Percentiles rank a stretch among this genome's conserved stretches.
Conservation (phyloP, 257 asterid species). For the Plantago ovata region DNA sequence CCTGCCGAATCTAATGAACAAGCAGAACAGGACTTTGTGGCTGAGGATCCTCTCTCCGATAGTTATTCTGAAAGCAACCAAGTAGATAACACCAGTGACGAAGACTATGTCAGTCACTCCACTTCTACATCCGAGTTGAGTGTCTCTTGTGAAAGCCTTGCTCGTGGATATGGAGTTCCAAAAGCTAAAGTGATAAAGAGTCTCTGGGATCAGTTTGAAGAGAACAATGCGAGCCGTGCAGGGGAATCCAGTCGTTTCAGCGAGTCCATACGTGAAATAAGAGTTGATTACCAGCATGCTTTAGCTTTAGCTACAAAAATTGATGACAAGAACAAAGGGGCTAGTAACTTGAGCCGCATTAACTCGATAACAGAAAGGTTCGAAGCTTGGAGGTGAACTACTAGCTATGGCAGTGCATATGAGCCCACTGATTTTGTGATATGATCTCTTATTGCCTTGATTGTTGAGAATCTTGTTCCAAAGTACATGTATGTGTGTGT, state of each 20-base stretch:
- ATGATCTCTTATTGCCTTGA: not conserved
- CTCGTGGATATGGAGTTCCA: slow-evolving; percentile 7
- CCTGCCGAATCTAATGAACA: slow-evolving; percentile 24
- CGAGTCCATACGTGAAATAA: slow-evolving; percentile 15
- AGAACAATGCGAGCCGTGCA: slow-evolving; percentile 18
- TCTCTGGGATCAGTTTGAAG: slow-evolving; percentile 12
- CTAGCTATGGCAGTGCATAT: not conserved
- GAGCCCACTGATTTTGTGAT: not conserved
- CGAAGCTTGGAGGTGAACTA: slow-evolving; percentile 51
- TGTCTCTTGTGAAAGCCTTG: slow-evolving; percentile 14
- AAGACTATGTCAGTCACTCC: slow-evolving; percentile 19
- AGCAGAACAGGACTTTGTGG: slow-evolving; percentile 20
- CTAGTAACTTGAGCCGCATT: slow-evolving; percentile 49
- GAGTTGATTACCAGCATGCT: slow-evolving; percentile 19
- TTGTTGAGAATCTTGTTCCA: not conserved
- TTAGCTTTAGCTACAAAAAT: not conserved
- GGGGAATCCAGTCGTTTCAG: slow-evolving; percentile 34
- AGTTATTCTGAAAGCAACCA: slow-evolving; percentile 35
- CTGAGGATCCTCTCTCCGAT: slow-evolving; percentile 30
- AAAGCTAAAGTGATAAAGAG: slow-evolving; percentile 19
- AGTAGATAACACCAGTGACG: slow-evolving; percentile 32
- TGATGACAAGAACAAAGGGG: slow-evolving; percentile 37
- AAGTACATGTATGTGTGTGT: not conserved
- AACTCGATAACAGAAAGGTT: slow-evolving; percentile 46
- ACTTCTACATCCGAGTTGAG: slow-evolving; percentile 8